Conservation (phyloP, 352 stramenopile genomes). For the Saprolegnia diclina region DNA sequence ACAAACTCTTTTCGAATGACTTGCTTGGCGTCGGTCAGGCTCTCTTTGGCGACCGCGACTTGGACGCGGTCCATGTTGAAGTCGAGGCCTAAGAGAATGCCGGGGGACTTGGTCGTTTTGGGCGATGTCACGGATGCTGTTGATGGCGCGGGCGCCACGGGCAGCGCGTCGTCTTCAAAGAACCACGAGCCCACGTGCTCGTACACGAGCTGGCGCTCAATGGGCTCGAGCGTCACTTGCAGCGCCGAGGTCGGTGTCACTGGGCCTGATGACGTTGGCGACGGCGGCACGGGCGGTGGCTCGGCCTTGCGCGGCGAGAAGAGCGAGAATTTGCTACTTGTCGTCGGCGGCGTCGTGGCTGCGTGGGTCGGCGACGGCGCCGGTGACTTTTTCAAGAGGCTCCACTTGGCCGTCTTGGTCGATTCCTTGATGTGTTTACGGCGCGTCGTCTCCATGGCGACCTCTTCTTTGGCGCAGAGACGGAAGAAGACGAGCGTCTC, state of each 20-base stretch:
- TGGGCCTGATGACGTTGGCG: conserved; percentile 3
- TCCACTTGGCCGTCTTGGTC: conserved; percentile 8
- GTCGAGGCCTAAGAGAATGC: conserved; percentile 3
- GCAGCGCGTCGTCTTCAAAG: neutral
- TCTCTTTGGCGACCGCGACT: conserved; percentile 16
- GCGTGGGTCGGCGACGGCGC: neutral
- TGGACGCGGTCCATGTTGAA: neutral
- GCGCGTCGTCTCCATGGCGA: conserved; percentile 57
- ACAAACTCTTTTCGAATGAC: conserved; percentile 46
- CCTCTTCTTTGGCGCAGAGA: conserved; percentile 53
- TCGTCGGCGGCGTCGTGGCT: neutral
- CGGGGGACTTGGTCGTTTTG: neutral
- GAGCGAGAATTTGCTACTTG: conserved; percentile 9
- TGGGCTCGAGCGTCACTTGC: conserved; percentile 1
- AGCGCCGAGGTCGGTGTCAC: neutral
- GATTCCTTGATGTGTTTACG: conserved; percentile 27
- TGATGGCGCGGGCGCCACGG: neutral
- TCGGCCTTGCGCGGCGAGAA: conserved; percentile 16
- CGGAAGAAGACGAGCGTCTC: conserved; percentile 80
- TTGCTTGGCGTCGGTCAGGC: neutral
- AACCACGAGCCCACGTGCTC: conserved; percentile 13
- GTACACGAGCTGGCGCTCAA: conserved; percentile 22
- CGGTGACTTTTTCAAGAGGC: conserved; percentile 18
- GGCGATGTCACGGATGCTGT: neutral
- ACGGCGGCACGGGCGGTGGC: neutral